These are phyloP conservation scores for Angophora floribunda DNA, from an alignment of 345 rosid genomes.

Conservation along the genomic window DNA sequence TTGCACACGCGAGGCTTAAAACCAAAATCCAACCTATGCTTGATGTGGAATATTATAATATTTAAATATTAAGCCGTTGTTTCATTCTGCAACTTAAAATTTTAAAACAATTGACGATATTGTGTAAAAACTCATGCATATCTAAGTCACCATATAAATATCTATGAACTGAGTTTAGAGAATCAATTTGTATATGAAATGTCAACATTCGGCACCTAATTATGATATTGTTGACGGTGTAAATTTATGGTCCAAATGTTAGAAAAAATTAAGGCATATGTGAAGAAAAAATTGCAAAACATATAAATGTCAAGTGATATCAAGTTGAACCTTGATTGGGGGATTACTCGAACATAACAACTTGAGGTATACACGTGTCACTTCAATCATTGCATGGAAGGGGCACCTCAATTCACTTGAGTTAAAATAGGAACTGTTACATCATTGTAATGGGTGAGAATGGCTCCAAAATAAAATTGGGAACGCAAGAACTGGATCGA, in stretches of 20 bases:
- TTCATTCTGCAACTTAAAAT: background rate
- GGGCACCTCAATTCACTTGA: background rate
- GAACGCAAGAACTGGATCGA: rapidly evolving
- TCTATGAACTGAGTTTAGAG: background rate
- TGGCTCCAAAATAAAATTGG: background rate
- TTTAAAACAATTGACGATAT: background rate
- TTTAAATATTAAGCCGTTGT: background rate
- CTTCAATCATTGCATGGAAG: background rate
- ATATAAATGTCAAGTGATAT: background rate
- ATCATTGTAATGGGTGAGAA: background rate
- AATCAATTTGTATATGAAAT: background rate
- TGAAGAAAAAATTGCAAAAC: background rate
- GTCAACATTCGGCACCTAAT: background rate
- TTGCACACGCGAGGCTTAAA: background rate
- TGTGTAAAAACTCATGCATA: rapidly evolving
- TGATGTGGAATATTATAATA: background rate
- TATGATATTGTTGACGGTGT: background rate
- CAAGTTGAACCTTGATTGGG: background rate
- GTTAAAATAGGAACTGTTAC: background rate
- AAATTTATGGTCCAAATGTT: background rate
- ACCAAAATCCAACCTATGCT: background rate
- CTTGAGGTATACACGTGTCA: background rate
- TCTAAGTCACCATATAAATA: background rate
- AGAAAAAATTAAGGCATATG: background rate
- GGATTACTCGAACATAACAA: rapidly evolving